Evolutionary conservation across 768 basidiomycete species (phyloP).

Genomic region (Boletus pseudo-olivaceus): DNA sequence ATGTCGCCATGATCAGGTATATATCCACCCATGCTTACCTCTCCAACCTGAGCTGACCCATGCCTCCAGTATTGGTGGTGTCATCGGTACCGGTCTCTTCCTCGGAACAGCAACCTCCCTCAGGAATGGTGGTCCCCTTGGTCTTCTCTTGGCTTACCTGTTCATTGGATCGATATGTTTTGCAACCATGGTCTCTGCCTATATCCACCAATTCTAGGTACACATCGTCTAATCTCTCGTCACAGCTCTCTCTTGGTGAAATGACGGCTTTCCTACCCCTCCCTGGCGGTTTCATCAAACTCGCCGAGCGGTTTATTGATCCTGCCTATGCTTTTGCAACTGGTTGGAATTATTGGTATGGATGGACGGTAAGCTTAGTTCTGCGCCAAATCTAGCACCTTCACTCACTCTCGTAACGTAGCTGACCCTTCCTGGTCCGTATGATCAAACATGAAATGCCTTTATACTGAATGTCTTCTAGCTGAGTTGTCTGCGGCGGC

Average conservation of each 20-base stretch:
- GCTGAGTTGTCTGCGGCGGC: constrained; percentile 51
- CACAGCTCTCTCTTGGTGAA: constrained; percentile 38
- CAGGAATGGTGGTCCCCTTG: constrained; percentile 42
- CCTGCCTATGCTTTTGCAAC: constrained; percentile 43
- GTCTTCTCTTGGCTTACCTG: constrained; percentile 42
- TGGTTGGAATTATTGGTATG: constrained; percentile 43
- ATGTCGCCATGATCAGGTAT: constrained; percentile 37
- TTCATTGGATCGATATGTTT: constrained; percentile 38
- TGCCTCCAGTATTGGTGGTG: constrained; percentile 31
- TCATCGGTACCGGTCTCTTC: constrained; percentile 42
- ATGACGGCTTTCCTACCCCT: constrained; percentile 46
- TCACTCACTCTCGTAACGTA: background rate
- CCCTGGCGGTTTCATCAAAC: constrained; percentile 44
- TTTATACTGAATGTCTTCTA: constrained; percentile 8
- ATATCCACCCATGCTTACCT: background rate
- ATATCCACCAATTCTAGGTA: background rate
- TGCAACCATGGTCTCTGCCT: constrained; percentile 33
- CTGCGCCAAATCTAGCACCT: background rate
- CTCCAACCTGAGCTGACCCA: background rate
- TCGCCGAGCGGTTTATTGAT: constrained; percentile 47
- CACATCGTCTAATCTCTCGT: background rate
- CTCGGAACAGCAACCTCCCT: constrained; percentile 35
- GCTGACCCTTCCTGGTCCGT: constrained; percentile 27
- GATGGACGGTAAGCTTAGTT: constrained; percentile 27
- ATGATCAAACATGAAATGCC: background rate